phyloP scores from a whole-genome alignment of 1,139 yeast genomes.

The Pichiaceae sp. region DNA sequence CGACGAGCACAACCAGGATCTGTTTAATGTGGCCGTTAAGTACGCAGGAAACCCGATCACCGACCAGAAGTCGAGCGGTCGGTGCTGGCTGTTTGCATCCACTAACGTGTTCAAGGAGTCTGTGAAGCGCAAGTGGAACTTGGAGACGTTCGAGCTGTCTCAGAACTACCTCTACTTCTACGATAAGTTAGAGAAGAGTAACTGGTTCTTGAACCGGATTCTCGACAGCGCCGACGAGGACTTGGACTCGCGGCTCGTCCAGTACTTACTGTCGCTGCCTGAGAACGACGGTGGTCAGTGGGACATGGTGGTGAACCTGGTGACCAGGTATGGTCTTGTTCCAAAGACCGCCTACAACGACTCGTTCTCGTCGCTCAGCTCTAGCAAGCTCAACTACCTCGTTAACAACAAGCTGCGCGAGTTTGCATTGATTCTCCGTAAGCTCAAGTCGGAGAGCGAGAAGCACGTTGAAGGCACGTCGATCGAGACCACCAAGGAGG shows the following conservation, averaged over 20 bases:
- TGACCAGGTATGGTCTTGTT: constrained; percentile 53
- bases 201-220: constrained; percentile 50
- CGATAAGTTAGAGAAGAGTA: constrained; percentile 52
- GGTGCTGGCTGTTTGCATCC: constrained; percentile 67
- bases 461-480: constrained; percentile 4
- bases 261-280: constrained; percentile 40
- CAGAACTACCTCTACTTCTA: constrained; percentile 49
- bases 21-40: constrained; percentile 46
- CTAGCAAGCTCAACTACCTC: constrained; percentile 41
- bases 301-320: constrained; percentile 60
- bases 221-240: constrained; percentile 46
- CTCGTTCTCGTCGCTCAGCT: constrained; percentile 45
- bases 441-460: constrained; percentile 25
- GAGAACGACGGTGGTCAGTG: constrained; percentile 67
- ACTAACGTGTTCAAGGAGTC: constrained; percentile 52
- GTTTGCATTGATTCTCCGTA: constrained; percentile 47
- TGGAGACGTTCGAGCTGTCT: constrained; percentile 49
- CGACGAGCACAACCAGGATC: constrained; percentile 33
- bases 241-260: constrained; percentile 48
- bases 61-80: constrained; percentile 50
- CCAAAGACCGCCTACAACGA: constrained; percentile 57
- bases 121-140: constrained; percentile 43
- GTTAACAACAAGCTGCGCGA: constrained; percentile 54
- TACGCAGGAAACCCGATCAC: constrained; percentile 52
- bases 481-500: constrained; percentile 30